Percentiles rank a stretch among this genome's conserved stretches.
These are phyloP conservation scores for Lagenaria siceraria DNA, from an alignment of 306 rosid genomes.

Conservation along the genomic window DNA sequence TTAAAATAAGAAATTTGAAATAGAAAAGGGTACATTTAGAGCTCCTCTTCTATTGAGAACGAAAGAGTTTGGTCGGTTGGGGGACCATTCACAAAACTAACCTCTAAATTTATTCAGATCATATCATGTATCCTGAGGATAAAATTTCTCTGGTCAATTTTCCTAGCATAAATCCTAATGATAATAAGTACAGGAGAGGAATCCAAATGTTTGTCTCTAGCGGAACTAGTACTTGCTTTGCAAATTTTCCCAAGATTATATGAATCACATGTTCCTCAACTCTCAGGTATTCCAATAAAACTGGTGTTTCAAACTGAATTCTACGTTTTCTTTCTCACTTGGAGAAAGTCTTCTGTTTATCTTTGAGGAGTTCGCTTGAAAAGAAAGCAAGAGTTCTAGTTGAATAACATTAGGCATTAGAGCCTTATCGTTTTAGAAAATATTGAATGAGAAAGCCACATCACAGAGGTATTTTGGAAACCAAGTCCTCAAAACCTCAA, in stretches of 20 bases:
- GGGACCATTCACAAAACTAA: neutral
- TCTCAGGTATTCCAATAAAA: neutral
- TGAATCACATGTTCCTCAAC: neutral
- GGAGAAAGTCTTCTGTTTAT: neutral
- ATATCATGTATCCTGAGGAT: neutral
- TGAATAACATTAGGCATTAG: neutral
- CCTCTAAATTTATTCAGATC: neutral
- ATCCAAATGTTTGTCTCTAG: neutral
- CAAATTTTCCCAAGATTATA: neutral
- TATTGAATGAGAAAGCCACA: neutral
- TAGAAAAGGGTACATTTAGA: neutral
- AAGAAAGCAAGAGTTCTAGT: neutral
- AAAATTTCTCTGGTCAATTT: neutral
- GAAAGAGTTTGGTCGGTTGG: neutral
- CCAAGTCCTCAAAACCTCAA: neutral
- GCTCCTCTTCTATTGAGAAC: neutral
- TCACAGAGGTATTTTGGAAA: neutral
- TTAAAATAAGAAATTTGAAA: neutral
- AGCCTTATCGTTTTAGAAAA: no score
- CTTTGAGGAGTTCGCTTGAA: neutral
- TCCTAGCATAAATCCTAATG: neutral
- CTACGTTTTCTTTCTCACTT: neutral
- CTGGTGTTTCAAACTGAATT: neutral
- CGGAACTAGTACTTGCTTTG: neutral
- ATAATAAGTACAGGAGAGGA: neutral